Conservation (phyloP, 805 yeast genomes). For the Myxozyma vanderwaltii region DNA sequence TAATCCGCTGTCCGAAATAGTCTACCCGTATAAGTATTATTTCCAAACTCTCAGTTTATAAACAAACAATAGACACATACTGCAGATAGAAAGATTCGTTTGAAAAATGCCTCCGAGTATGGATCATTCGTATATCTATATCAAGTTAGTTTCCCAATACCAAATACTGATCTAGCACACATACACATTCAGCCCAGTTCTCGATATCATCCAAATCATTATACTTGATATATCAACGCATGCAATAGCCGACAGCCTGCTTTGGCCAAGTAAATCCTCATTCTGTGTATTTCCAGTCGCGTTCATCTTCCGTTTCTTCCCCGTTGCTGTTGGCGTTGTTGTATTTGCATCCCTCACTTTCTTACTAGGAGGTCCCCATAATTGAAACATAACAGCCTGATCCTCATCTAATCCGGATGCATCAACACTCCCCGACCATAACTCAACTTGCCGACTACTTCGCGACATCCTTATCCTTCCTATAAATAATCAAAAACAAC, state of each 20-base stretch:
- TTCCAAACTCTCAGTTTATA: background rate
- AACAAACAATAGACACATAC: background rate
- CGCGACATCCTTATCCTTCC: background rate
- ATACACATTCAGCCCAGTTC: slow-evolving; percentile 11
- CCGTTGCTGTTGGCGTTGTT: background rate
- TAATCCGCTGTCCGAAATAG: background rate
- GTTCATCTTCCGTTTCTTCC: slow-evolving; percentile 5
- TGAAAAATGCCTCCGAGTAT: slow-evolving; percentile 10
- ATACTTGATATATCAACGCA: slow-evolving; percentile 6
- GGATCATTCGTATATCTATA: slow-evolving; percentile 16
- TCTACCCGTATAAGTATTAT: background rate
- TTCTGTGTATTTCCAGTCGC: background rate
- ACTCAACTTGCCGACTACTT: background rate
- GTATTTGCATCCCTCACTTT: background rate
- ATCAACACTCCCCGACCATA: slow-evolving; percentile 9
- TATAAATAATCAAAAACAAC: background rate
- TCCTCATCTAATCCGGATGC: background rate
- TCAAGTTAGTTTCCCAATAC: background rate
- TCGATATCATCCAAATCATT: slow-evolving; percentile 21
- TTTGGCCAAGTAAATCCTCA: background rate
- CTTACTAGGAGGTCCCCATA: slow-evolving; percentile 1
- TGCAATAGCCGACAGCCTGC: slow-evolving; percentile 5
- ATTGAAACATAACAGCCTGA: background rate
- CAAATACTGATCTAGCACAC: background rate
- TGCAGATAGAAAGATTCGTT: slow-evolving; percentile 4